Percentiles rank a stretch among this genome's conserved stretches.
Evolutionary conservation across 2,329 filamentous ascomycete species (phyloP).

Genomic region (Akanthomyces dipterigenus): DNA sequence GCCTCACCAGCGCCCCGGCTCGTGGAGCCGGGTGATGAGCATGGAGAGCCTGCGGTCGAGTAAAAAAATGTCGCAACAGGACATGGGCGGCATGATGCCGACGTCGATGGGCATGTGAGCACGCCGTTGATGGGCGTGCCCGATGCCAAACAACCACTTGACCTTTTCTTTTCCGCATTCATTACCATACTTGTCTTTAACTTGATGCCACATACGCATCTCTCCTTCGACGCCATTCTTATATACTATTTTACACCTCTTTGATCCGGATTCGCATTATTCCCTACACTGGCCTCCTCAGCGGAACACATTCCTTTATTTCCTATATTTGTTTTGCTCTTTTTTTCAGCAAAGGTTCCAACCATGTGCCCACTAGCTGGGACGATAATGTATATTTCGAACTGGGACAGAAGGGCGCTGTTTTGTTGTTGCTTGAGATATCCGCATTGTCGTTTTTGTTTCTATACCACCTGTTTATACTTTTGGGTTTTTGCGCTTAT

Average conservation of each 20-base stretch:
- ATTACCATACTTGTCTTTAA: conserved; percentile 5
- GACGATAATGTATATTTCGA: conserved; percentile 18
- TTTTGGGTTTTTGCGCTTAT: background rate
- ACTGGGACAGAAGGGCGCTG: conserved; percentile 5
- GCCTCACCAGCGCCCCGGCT: conserved; percentile 32
- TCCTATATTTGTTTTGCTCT: background rate
- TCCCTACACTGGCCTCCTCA: background rate
- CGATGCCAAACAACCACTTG: background rate
- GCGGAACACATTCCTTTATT: background rate
- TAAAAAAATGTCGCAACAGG: conserved; percentile 29
- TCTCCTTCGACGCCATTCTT: background rate
- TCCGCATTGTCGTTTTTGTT: background rate
- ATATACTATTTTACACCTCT: conserved; percentile 1
- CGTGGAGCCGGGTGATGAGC: conserved; percentile 31
- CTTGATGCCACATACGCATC: background rate
- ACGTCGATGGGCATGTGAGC: conserved; percentile 21
- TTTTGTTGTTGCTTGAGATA: background rate
- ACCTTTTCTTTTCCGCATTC: background rate
- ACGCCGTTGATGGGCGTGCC: too few species aligned
- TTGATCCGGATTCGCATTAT: background rate
- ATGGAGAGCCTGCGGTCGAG: conserved; percentile 30
- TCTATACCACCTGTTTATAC: background rate
- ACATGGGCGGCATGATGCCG: conserved; percentile 17
- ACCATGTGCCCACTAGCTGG: conserved; percentile 3
- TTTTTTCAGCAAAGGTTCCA: background rate